Evolutionary conservation across 2,329 filamentous ascomycete species (phyloP), one percentile per base, ranked within the genome.

Genomic region (Aspergillus luchuensis): DNA sequence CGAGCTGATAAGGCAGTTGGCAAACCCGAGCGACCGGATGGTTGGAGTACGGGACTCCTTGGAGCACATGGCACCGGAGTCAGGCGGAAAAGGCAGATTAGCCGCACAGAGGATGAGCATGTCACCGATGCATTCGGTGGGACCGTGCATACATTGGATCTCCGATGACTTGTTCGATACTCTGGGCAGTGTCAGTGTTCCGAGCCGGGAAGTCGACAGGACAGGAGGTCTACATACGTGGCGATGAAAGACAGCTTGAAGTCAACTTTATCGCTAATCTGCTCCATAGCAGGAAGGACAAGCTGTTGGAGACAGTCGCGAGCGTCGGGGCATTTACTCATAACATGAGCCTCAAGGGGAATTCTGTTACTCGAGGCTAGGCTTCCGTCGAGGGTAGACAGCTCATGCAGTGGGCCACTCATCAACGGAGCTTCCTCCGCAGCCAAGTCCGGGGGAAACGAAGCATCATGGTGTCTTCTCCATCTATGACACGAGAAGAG

Each of bases 241-340:
- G 94, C 95, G 71, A 99, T 96, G 72, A 91, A 98, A 8, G 91
- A 95, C 61, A 98, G 82, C 30, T 85, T 89, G 76, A 99, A 98
- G 81, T 97, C 89, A 63, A 98, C 92, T 75, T 96, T 95, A 65
- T 91, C 86, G 63, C 86, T 83, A 39, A 93, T 85, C 60, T 86
- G 85, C 76, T 92, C 87, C 93, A 99, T 97, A 21, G 89, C 85
- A 0, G 95, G 95, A 15, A 98, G 79, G 23, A 99, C 84, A 68
- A 99, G 79, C 61, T 92, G 81, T 63, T 87, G 86, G 19, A 99
- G 81, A 71, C 94, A 97, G 72, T 91, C 89, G 75, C 84, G 85
- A 2, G 95, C 92, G 77, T 99, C 95, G 0, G 94, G 93, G 71
- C 95, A 99, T 82, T 98, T 97, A 79, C 88, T 91, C 89, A 98